Conservation (phyloP, 202 grass and related monocot species). For the Tripidium arundinaceum region DNA sequence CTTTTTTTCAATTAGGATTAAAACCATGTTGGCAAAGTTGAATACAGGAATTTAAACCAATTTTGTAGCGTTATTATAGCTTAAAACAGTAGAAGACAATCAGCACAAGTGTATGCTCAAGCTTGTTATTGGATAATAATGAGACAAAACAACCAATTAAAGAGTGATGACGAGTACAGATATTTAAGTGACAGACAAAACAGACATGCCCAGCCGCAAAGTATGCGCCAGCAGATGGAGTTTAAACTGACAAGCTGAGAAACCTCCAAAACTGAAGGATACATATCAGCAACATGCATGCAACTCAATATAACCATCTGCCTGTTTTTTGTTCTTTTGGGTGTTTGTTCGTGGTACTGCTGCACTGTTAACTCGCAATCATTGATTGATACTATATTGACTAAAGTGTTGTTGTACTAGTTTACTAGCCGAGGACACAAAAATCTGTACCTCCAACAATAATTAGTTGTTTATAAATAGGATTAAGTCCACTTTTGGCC, state of each 20-base stretch:
- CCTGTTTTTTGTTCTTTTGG: no score
- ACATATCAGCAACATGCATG: no score
- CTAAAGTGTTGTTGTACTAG: neutral
- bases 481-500: no score
- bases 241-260: no score
- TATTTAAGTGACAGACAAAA: neutral
- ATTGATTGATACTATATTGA: neutral
- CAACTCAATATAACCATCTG: no score
- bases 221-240: no score
- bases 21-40: neutral
- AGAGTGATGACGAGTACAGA: neutral
- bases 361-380: neutral
- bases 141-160: constrained; percentile 5
- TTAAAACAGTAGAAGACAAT: neutral
- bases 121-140: constrained; percentile 5
- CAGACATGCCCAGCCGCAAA: neutral
- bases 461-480: no score
- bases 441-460: no score
- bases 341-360: neutral
- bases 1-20: neutral
- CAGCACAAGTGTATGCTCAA: neutral
- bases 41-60: neutral
- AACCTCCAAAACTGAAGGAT: no score
- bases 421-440: no score
- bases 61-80: neutral